A percentile compares a stretch with the other conserved stretches of the same genome.
Conservation (phyloP, 2,329 filamentous ascomycete genomes). For the Diaporthe longicolla region DNA sequence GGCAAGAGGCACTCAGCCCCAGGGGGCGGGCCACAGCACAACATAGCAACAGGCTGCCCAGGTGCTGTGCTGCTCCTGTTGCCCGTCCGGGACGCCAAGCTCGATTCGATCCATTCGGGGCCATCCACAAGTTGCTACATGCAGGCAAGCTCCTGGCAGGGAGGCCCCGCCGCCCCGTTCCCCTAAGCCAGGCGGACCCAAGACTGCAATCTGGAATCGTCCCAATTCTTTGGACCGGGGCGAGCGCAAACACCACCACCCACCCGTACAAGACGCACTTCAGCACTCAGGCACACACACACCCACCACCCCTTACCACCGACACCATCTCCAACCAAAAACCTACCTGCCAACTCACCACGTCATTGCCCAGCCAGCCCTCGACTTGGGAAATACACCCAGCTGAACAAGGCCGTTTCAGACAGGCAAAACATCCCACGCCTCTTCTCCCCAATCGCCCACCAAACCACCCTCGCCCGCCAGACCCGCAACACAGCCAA, state of each 20-base stretch:
- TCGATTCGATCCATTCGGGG: slow-evolving; percentile 29
- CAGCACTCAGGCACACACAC: background rate
- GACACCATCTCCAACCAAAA: slow-evolving; percentile 17
- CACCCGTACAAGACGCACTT: background rate
- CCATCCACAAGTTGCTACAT: slow-evolving; percentile 9
- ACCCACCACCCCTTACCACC: slow-evolving; percentile 11
- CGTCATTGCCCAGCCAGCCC: slow-evolving; percentile 30
- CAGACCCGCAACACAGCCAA: slow-evolving; percentile 16
- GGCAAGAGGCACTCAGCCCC: too few species aligned
- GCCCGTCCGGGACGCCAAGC: slow-evolving; percentile 34
- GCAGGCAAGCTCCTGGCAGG: slow-evolving; percentile 28
- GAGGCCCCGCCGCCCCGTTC: slow-evolving; percentile 30
- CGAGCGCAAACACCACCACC: slow-evolving; percentile 19
- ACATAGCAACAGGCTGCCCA: background rate
- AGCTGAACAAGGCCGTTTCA: slow-evolving; percentile 18
- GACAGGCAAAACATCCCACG: slow-evolving; percentile 18
- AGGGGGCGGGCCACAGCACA: background rate
- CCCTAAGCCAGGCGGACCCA: slow-evolving; percentile 17
- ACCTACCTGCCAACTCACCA: slow-evolving; percentile 30
- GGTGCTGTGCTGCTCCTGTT: slow-evolving; percentile 9
- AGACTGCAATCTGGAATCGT: slow-evolving; percentile 34
- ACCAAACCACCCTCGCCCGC: slow-evolving; percentile 8
- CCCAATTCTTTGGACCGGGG: slow-evolving; percentile 8
- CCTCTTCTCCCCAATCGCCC: background rate
- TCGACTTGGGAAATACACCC: background rate